These are phyloP conservation scores for Begonia peltatifolia DNA, from an alignment of 306 rosid species.

Conservation along the genomic window DNA sequence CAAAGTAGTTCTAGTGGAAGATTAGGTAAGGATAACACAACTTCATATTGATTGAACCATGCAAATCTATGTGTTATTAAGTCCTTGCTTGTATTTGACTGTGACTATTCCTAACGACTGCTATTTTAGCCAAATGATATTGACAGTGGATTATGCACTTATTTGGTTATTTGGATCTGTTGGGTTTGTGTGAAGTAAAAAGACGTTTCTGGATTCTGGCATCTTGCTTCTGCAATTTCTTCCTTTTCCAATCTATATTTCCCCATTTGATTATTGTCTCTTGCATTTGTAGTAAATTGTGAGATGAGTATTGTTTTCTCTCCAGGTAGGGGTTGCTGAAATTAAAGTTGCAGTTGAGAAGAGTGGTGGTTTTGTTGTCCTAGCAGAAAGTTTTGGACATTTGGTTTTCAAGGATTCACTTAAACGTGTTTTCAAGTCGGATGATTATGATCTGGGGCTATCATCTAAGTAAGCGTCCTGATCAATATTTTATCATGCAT, in stretches of 20 bases:
- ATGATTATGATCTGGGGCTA: constrained; percentile 74
- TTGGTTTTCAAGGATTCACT: constrained; percentile 82
- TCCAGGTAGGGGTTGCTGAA: constrained; percentile 95
- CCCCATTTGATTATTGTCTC: too few relatives aligned
- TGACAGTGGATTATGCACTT: background rate
- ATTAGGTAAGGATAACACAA: too few relatives aligned
- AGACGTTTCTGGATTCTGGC: too few relatives aligned
- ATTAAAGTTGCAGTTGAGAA: constrained; percentile 87
- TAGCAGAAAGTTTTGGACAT: constrained; percentile 97
- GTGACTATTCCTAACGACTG: too few relatives aligned
- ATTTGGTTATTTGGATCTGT: constrained; percentile 1
- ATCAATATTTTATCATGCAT: background rate
- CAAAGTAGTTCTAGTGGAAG: too few relatives aligned
- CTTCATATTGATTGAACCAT: too few relatives aligned
- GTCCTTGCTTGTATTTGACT: too few relatives aligned
- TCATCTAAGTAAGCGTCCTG: constrained; percentile 63
- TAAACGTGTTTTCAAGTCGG: constrained; percentile 55
- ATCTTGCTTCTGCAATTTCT: too few relatives aligned
- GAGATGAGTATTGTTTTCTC: background rate
- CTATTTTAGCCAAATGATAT: background rate
- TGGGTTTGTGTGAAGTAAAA: too few relatives aligned
- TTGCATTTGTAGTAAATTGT: too few relatives aligned
- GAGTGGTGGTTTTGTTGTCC: constrained; percentile 93
- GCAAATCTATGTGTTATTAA: too few relatives aligned
- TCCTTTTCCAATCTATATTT: too few relatives aligned